A percentile compares a stretch with the other conserved stretches of the same genome.
These are phyloP conservation scores for Colletotrichum sp. DNA, from an alignment of 2,329 filamentous ascomycete species.

Conservation along the genomic window DNA sequence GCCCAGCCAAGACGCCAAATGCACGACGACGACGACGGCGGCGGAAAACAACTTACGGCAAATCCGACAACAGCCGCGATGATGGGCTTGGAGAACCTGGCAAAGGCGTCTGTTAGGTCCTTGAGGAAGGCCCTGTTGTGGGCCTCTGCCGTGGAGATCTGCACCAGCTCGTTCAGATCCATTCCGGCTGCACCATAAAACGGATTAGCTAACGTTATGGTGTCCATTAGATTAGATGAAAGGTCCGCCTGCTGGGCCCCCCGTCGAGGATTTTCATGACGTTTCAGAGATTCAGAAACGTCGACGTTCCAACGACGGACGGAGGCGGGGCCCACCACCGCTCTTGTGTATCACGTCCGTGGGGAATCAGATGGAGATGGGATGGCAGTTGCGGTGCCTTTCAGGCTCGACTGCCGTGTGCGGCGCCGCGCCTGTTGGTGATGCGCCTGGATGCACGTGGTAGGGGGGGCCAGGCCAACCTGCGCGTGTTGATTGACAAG, in stretches of 20 bases:
- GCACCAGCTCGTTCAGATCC: slow-evolving; percentile 26
- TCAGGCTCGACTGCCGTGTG: neutral
- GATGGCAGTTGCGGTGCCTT: slow-evolving; percentile 3
- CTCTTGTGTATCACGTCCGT: slow-evolving; percentile 12
- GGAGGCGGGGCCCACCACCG: no score
- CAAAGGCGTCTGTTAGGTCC: slow-evolving; percentile 44
- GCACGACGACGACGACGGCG: neutral
- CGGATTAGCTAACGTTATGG: slow-evolving; percentile 1
- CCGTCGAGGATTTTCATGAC: neutral
- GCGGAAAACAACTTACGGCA: slow-evolving; percentile 44
- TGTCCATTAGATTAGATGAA: neutral
- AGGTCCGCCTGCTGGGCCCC: neutral
- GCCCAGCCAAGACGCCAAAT: neutral
- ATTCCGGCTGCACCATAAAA: slow-evolving; percentile 20
- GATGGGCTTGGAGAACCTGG: slow-evolving; percentile 48
- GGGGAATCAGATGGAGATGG: slow-evolving; percentile 11
- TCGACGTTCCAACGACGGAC: neutral
- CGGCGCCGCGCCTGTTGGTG: neutral
- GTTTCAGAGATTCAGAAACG: slow-evolving; percentile 14
- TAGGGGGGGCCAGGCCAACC: neutral
- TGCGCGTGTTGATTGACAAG: neutral
- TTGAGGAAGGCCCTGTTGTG: slow-evolving; percentile 32
- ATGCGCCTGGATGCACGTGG: neutral
- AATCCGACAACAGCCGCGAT: slow-evolving; percentile 55
- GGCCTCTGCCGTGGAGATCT: slow-evolving; percentile 27